Base-by-base conservation (phyloP, 2,329 filamentous ascomycete species). In the Colletotrichum gigasporum region DNA sequence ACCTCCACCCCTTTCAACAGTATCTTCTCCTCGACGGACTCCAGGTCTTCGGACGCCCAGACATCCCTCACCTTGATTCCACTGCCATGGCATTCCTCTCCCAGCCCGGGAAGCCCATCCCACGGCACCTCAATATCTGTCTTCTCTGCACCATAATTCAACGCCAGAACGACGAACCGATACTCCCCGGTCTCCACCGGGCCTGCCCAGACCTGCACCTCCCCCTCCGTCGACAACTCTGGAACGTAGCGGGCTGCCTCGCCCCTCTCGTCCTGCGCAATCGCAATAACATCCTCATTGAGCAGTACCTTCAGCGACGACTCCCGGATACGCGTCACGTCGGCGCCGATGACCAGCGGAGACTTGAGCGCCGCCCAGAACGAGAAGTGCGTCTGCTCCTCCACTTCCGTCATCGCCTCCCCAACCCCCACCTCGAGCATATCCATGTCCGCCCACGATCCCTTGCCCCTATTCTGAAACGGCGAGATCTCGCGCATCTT, bases 351-450 rank as follows among this genome's bases (percentile, higher is more conserved):
- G 28, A 82, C 78, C 3, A 82, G 71, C 11, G 80, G 79, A 0
- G 78, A 80, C 67, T 82, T 82, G 47, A 81, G 75, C 50, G 80
- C 79, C 1, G 80, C 77, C 79, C 79, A 82, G 68, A 82, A 78
- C 20, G 79, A 72, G 48, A 82, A 80, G 65, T 82, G 80, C 20
- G 79, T 78, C 54, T 76, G 74, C 69, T 81, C 76, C 69, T 82
- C 74, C 2, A 22, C 20, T 52, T 57, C 52, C 26, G 30, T 63
- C 42, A 57, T 57, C 6, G 10, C 51, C n/a, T 73, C 71, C 4
- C 74, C 75, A 3, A 74, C 75, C 1, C 79, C 78, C 11, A 81
- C 68, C 55, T 79, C 77, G 5, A 81, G 68, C 77, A 80, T 80
- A 37, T 82, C 78, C 75, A 80, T 79, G 42, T 80, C 71, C 18